Base-by-base conservation (phyloP, 202 grass and related monocot species). In the Zoysia matrella region DNA sequence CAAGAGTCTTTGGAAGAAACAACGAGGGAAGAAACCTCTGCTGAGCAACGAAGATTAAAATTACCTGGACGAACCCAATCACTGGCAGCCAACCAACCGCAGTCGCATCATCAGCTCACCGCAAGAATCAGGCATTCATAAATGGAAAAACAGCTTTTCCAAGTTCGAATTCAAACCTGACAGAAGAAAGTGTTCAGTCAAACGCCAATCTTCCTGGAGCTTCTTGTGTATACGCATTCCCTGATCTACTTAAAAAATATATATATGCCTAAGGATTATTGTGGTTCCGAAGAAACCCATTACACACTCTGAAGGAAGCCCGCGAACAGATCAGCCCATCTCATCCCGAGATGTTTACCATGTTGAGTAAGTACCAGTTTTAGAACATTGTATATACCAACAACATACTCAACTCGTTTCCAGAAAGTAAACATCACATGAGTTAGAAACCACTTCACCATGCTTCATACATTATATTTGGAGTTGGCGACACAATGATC, bases 381-480 rank as follows among this genome's bases (percentile, higher is more conserved):
- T 36, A n/a, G 6, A 47, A 47, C 50, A 55, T 47, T 66, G 12
- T 46, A 36, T 57, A 4, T n/a, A 56, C 14, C 2, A 4, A 58
- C 65, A 4, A 11, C 48, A 47, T 69, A 69, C 36, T 9, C 77
- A 70, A 60, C 43, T 4, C 44, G 42, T 48, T 76, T 72, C 2
- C 60, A 76, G 44, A 7, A 47, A 66, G 30, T 69, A 16, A 43
- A 53, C 41, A 42, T 11, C 62, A 45, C 43, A 58, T 50, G 16
- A 53, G 72, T 74, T 15, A 65, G 44, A 65, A 72, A 11, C 56
- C 57, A n/a, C 15, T 48, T 58, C 83, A 72, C 50, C 69, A 67
- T 47, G 78, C 13, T 61, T 11, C 58, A 18, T 70, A 70, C 79
- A 86, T 65, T 69, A 79, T 39, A 71, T 65, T 65, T 71, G 60